phyloP scores from a whole-genome alignment of 2,329 filamentous ascomycete species.

The Cladosporium cucumerinum region DNA sequence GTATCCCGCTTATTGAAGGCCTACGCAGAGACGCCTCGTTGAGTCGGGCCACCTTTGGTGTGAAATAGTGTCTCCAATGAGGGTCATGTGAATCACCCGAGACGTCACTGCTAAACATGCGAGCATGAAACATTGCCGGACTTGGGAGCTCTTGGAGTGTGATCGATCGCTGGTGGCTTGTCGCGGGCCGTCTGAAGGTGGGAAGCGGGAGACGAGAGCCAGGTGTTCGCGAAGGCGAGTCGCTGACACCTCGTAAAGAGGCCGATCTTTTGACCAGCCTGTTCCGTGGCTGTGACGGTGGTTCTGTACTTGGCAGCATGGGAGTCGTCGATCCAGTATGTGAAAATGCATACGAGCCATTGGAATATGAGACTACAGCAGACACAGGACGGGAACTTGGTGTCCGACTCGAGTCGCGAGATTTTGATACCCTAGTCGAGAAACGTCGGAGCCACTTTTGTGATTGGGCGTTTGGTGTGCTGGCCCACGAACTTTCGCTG shows the following conservation, averaged over 20 bases:
- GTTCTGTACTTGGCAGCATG: conserved; percentile 50
- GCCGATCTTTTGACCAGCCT: conserved; percentile 74
- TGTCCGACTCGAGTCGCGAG: conserved; percentile 37
- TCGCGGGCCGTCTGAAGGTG: conserved; percentile 68
- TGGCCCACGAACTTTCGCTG: conserved; percentile 15
- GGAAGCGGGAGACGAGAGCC: conserved; percentile 62
- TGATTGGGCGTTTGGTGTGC: conserved; percentile 21
- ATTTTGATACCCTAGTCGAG: conserved; percentile 44
- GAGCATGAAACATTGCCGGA: conserved; percentile 12
- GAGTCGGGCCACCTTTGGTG: conserved; percentile 27
- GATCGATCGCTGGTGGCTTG: conserved; percentile 73
- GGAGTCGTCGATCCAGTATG: conserved; percentile 58
- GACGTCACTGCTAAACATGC: conserved; percentile 18
- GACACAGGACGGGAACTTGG: conserved; percentile 65
- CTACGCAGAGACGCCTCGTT: conserved; percentile 20
- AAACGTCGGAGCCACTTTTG: conserved; percentile 64
- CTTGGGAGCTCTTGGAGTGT: conserved; percentile 53
- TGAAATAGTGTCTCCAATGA: conserved; percentile 36
- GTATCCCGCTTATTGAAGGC: conserved; percentile 35
- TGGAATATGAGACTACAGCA: conserved; percentile 62
- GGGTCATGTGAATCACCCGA: conserved; percentile 23
- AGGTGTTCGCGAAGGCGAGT: conserved; percentile 46
- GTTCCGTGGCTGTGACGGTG: conserved; percentile 57
- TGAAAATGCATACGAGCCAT: conserved; percentile 51
- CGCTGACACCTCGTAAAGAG: conserved; percentile 50